phyloP scores from a whole-genome alignment of 2,329 filamentous ascomycete genomes.

The Fusarium decemcellulare region DNA sequence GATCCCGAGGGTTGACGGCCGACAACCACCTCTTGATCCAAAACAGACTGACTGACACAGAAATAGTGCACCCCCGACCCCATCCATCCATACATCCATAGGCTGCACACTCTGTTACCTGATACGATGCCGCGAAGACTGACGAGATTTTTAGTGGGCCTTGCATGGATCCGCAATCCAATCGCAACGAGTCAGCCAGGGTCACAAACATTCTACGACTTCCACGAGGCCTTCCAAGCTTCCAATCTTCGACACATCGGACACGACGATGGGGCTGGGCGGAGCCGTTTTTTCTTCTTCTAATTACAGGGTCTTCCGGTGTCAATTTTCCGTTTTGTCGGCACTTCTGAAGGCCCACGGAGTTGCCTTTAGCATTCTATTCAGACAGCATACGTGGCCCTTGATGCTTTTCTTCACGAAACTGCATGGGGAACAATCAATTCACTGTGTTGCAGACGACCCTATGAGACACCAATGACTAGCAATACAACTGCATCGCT shows the following conservation, averaged over 20 bases:
- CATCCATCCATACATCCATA: not conserved
- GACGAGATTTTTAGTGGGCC: constrained; percentile 36
- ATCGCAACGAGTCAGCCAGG: constrained; percentile 24
- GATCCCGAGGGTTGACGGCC: not conserved
- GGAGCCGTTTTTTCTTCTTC: constrained; percentile 13
- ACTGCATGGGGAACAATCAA: not conserved
- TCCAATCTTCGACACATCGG: constrained; percentile 37
- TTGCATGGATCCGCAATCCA: constrained; percentile 17
- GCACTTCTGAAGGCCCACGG: not conserved
- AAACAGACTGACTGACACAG: not conserved
- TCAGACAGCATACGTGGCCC: not conserved
- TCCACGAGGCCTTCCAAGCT: constrained; percentile 40
- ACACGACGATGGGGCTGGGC: constrained; percentile 16
- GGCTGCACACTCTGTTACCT: constrained; percentile 11
- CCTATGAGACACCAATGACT: not conserved
- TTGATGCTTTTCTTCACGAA: not conserved
- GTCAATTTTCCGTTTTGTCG: constrained; percentile 11
- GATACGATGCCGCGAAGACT: constrained; percentile 32
- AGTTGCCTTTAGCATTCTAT: not conserved
- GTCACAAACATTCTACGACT: constrained; percentile 33
- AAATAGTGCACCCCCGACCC: not conserved
- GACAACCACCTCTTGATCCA: constrained; percentile 10
- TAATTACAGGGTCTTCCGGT: constrained; percentile 19
- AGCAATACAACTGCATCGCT: not conserved
- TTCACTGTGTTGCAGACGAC: constrained; percentile 3